Evolutionary conservation across 495 filamentous ascomycete genomes (phyloP), one percentile per base, ranked within the genome.

Genomic region (Wilcoxina mikolae): DNA sequence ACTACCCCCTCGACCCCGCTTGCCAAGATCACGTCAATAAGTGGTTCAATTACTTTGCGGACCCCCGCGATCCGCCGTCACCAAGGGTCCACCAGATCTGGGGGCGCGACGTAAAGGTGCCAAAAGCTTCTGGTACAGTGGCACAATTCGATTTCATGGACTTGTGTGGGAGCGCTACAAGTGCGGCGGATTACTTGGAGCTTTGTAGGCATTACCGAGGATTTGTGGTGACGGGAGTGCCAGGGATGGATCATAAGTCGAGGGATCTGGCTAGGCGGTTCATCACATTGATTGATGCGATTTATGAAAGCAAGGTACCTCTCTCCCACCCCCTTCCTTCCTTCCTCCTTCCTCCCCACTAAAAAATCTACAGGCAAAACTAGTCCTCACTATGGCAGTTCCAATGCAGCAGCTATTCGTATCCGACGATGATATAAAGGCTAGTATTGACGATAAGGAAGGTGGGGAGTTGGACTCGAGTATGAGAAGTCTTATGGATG

Each of bases 221-320:
- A 0, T 96, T 98, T 60, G 79, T 96, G 58, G 74, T 98, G 27
- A 93, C 87, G 1, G 83, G 88, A 33, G 80, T 98, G 0, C 93
- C 91, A 0, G 84, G 84, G 4, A 96, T 98, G 91, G 90, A 78
- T 15, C 77, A 83, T 55, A 77, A 76, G 26, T 76, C 85, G 63
- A 78, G 91, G n/a, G 91, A 98, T 72, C 74, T 93, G 11, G 91
- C 93, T 1, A 71, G 91, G 42, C 72, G 91, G 18, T 96, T 98
- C 67, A 96, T 98, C 59, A 98, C 91, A 0, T 95, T 98, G 60
- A 83, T 98, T 49, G 91, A 98, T 68, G 89, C 91, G 9, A 82
- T 91, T 27, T 98, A 98, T 70, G 91, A 87, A 59, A 78, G 74
- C 57, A 69, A 75, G 61, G 79, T 80, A 69, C 29, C 71, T 68